A percentile compares a stretch with the other conserved stretches of the same genome.
Evolutionary conservation across 768 basidiomycete species (phyloP).

Genomic region (Candolleomyces eurysporus): DNA sequence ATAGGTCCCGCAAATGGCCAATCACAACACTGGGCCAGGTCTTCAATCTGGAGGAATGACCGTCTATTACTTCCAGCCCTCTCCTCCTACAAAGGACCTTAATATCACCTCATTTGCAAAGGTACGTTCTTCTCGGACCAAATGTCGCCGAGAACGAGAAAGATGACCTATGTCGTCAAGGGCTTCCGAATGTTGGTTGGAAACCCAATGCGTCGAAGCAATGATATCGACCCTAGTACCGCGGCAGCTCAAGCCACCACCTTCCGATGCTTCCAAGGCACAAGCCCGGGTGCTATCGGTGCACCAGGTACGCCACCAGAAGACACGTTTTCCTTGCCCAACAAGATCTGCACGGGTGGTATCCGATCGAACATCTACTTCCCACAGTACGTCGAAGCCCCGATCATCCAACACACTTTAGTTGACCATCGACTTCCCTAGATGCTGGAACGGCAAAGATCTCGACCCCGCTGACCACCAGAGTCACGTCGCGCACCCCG

Average conservation of each 20-base stretch:
- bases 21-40: not conserved
- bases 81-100: not conserved
- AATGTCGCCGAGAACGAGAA: too few relatives aligned
- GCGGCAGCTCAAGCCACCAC: not conserved
- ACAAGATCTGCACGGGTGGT: slow-evolving; percentile 1
- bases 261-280: slow-evolving; percentile 5
- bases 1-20: not conserved
- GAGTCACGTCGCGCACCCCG: slow-evolving; percentile 9
- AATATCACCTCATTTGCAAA: not conserved
- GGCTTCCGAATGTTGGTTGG: slow-evolving; percentile 3
- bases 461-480: slow-evolving; percentile 9
- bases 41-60: not conserved
- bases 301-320: slow-evolving; percentile 1
- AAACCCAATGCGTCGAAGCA: not conserved
- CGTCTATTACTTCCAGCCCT: not conserved
- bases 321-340: slow-evolving; percentile 6
- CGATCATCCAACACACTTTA: not conserved
- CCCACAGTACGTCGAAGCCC: not conserved
- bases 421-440: not conserved
- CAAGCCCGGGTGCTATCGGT: slow-evolving; percentile 6
- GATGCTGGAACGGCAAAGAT: slow-evolving; percentile 10
- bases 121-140: not conserved
- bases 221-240: not conserved
- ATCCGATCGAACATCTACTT: slow-evolving; percentile 6
- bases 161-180: not conserved